Percentiles rank a stretch among this genome's conserved stretches.
phyloP scores from a whole-genome alignment of 768 basidiomycete genomes.

The Boletus sp. region DNA sequence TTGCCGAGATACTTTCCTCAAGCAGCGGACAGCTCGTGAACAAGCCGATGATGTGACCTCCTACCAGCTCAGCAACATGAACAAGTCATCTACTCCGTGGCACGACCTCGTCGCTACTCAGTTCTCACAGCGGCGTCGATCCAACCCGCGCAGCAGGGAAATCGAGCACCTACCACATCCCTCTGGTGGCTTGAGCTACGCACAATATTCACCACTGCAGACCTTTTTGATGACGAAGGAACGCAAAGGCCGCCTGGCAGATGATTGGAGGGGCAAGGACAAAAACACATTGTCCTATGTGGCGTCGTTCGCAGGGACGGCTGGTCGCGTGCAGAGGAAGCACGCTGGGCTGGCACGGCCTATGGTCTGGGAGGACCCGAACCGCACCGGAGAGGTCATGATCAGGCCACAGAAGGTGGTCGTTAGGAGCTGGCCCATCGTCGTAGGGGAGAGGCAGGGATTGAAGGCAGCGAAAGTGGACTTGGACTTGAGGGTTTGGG shows the following conservation, averaged over 20 bases:
- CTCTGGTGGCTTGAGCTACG: slow-evolving; percentile 60
- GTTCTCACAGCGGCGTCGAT: slow-evolving; percentile 23
- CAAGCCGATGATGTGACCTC: slow-evolving; percentile 19
- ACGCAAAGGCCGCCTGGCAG: slow-evolving; percentile 58
- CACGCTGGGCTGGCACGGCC: slow-evolving; percentile 14
- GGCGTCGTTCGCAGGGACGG: slow-evolving; percentile 33
- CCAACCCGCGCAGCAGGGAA: slow-evolving; percentile 23
- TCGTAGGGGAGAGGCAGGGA: slow-evolving; percentile 45
- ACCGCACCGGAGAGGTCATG: slow-evolving; percentile 27
- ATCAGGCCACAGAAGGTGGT: slow-evolving; percentile 26
- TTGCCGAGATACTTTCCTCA: slow-evolving; percentile 57
- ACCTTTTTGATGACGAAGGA: slow-evolving; percentile 47
- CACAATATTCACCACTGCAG: slow-evolving; percentile 51
- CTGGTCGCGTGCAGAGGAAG: slow-evolving; percentile 18
- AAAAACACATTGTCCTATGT: slow-evolving; percentile 14
- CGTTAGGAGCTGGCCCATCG: slow-evolving; percentile 40
- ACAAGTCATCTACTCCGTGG: slow-evolving; percentile 21
- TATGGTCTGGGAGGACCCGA: slow-evolving; percentile 31
- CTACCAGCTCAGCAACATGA: slow-evolving; percentile 27
- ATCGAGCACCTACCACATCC: slow-evolving; percentile 68
- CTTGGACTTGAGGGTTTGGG: slow-evolving; percentile 30
- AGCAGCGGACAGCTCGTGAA: slow-evolving; percentile 20
- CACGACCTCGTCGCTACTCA: slow-evolving; percentile 22
- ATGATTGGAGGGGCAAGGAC: slow-evolving; percentile 22
- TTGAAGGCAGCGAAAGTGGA: slow-evolving; percentile 36